Percentiles rank a stretch among this genome's conserved stretches.
Conservation (phyloP, 164 flowering plant species). For the Kingdonia uniflora region DNA sequence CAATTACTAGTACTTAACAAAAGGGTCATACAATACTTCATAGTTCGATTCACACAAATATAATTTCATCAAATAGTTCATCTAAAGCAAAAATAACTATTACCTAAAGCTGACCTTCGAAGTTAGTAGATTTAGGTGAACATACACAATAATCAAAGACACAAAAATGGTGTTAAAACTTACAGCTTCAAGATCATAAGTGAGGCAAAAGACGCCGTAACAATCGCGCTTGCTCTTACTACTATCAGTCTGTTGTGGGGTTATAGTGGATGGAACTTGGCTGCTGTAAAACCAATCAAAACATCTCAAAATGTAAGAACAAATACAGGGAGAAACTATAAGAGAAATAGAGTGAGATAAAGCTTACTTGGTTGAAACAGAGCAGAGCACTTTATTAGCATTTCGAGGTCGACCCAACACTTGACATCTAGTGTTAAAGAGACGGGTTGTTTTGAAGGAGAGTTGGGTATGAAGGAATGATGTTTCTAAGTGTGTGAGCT, state of each 20-base stretch:
- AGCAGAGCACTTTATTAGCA: slow-evolving; percentile 37
- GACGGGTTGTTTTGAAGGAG: slow-evolving; percentile 25
- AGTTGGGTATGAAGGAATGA: slow-evolving; percentile 30
- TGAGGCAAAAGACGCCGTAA: slow-evolving; percentile 78
- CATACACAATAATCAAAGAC: no score
- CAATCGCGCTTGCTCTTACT: slow-evolving; percentile 40
- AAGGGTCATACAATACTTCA: no score
- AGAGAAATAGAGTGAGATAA: background rate
- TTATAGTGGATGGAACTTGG: slow-evolving; percentile 39
- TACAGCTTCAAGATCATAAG: slow-evolving; percentile 85
- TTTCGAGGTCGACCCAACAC: slow-evolving; percentile 13
- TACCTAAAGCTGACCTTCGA: no score
- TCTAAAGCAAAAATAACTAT: background rate
- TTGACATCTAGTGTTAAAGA: slow-evolving; percentile 17
- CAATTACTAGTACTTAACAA: no score
- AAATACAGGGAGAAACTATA: background rate
- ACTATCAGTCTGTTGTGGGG: slow-evolving; percentile 17
- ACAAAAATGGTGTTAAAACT: slow-evolving; percentile 4
- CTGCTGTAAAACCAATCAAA: slow-evolving; percentile 17
- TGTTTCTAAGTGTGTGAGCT: slow-evolving; percentile 30
- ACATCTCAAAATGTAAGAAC: background rate
- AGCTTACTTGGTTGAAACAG: slow-evolving; percentile 49
- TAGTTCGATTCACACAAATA: no score
- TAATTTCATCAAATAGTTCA: slow-evolving; percentile 9
- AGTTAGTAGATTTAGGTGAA: no score